Conservation (phyloP, 495 filamentous ascomycete species). For the Saxispiralis lemnorum region DNA sequence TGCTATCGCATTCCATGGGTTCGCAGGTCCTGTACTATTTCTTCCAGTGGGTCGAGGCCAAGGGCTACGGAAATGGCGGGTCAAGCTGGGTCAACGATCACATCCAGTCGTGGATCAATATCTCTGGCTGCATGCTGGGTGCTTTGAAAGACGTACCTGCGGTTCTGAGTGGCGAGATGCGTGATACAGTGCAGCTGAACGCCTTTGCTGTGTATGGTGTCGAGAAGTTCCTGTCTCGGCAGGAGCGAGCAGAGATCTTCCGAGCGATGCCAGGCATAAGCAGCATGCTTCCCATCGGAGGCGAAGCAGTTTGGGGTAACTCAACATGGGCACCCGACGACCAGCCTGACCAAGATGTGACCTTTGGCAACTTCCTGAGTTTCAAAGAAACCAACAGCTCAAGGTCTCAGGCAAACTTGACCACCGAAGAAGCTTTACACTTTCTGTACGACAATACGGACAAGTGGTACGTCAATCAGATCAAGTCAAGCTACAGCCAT, state of each 20-base stretch:
- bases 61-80: slow-evolving; percentile 62
- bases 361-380: slow-evolving; percentile 68
- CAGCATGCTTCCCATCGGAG: slow-evolving; percentile 93
- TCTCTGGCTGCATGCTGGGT: slow-evolving; percentile 93
- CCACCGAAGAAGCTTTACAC: slow-evolving; percentile 52
- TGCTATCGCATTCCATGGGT: slow-evolving; percentile 95
- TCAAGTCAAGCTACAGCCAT: slow-evolving; percentile 61
- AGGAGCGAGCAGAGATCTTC: slow-evolving; percentile 86
- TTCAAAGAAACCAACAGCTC: slow-evolving; percentile 52
- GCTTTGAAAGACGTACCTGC: slow-evolving; percentile 84
- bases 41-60: slow-evolving; percentile 87
- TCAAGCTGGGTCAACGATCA: slow-evolving; percentile 77
- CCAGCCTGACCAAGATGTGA: slow-evolving; percentile 46
- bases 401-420: slow-evolving; percentile 49
- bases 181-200: slow-evolving; percentile 91
- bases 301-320: slow-evolving; percentile 87
- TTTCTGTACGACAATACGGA: slow-evolving; percentile 66
- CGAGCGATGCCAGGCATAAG: slow-evolving; percentile 92
- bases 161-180: slow-evolving; percentile 90
- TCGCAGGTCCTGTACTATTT: slow-evolving; percentile 92
- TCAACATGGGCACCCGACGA: slow-evolving; percentile 82
- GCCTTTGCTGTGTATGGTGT: slow-evolving; percentile 94
- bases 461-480: slow-evolving; percentile 62
- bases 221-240: slow-evolving; percentile 80
- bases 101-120: slow-evolving; percentile 92